Base-by-base conservation (phyloP, 1,284 basidiomycete genomes). In the Papiliotrema fonsecae region DNA sequence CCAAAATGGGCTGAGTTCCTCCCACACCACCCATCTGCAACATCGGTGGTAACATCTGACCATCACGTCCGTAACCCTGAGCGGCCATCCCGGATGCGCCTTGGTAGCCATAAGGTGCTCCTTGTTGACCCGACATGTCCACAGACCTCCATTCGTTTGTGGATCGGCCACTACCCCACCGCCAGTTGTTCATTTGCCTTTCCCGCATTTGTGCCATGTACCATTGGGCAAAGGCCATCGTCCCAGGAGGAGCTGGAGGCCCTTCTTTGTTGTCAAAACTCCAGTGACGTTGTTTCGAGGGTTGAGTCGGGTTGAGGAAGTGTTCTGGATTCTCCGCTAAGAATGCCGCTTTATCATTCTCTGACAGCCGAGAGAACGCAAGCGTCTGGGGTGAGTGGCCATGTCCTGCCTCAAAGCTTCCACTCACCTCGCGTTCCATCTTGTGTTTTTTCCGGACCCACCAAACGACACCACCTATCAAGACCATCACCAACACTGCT, bases 281-380 rank as follows among this genome's bases (percentile, higher is more conserved):
- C 24, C 42, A 38, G 30, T 42, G 39, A 21, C 36, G 21, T 47
- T 25, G 27, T 50, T 39, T 2, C 36, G 39, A 26, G 47, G 55
- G 35, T 52, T 49, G 26, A 49, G 49, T 22, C 2, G 63, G 60
- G 40, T 69, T 69, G 25, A 67, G 56, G 25, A 55, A 61, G 13
- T 62, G 60, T 6, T 58, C 49, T 25, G 65, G 67, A 46, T 70
- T 70, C 9, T 67, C 63, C 1, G 51, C 44, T 1, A 71, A 50
- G 40, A 69, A 69, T n/a, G 58, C 55, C 18, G 56, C 55, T 54
- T 61, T 60, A 28, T 70, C 69, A 21, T 52, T 37, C 19, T 62
- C 61, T 2, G 59, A 55, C 22, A 73, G 50, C 18, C 68, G 54
- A 18, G 58, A 61, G 46, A 71, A 65, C 1, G 69, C 69, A 2